Evolutionary conservation across 192 early-diverging fungal genomes (phyloP), one percentile per base, ranked within the genome.

Genomic region (Backusella mclennaniae): DNA sequence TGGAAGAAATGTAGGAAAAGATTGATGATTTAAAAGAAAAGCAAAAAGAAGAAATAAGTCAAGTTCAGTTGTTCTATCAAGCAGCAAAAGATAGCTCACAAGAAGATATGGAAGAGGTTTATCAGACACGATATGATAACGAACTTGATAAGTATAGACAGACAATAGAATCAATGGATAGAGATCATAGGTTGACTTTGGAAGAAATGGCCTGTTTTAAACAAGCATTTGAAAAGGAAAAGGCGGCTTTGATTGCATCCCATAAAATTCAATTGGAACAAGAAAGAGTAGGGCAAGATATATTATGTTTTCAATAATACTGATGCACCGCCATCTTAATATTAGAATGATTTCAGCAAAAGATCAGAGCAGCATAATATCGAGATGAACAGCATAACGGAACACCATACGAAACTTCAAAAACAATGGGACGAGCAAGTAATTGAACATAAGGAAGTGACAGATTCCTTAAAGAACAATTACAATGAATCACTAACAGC

Each of bases 191-290:
- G 11, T 63, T 63, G 56, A 63, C 56, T 63, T 63, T 63, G 12
- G 56, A 63, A 29, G 56, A 63, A 63, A 26, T 63, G 23, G 56
- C 56, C 26, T 63, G 56, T 63, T 63, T 63, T 12, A 63, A 63
- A 29, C 56, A 63, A 14, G 56, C 56, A 66, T 59, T 74, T 59
- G 73, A 74, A 38, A 36, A 42, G 15, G 73, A 74, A 38, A 74
- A 74, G 56, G 2, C 59, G 1, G 39, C 15, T 14, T 8, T 74
- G 12, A 19, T 74, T 42, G 36, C 53, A 15, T 21, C 73, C 14
- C 59, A 74, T 5, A 11, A 41, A 15, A 63, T 29, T 29, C 56
- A 63, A 63, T 63, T 63, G 56, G 56, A 63, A 29, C 21, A 63
- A 29, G 56, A 63, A 29, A 63, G 56, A 14, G 56, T 63, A 63